Percentiles rank a stretch among this genome's conserved stretches.
phyloP scores from a whole-genome alignment of 768 basidiomycete species.

The Gautieria morchelliformis region DNA sequence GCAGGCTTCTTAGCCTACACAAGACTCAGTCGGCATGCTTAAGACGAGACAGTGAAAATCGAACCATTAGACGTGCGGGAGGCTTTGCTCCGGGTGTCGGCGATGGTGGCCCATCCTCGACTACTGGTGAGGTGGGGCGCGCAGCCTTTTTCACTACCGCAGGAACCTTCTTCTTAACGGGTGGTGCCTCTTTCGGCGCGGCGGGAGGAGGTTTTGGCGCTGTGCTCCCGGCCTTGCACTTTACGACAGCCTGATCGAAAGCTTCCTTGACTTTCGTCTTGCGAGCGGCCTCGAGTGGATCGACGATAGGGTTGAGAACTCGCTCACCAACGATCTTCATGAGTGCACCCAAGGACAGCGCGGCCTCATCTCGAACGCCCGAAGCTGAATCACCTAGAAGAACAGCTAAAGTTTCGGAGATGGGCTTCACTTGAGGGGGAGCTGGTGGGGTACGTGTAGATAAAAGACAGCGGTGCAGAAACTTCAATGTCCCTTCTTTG shows the following conservation, averaged over 20 bases:
- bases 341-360: conserved; percentile 74
- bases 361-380: conserved; percentile 85
- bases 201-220: conserved; percentile 30
- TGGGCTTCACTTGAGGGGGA: conserved; percentile 66
- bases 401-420: conserved; percentile 65
- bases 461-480: conserved; percentile 69
- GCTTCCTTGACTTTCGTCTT: conserved; percentile 93
- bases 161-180: conserved; percentile 18
- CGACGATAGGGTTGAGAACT: conserved; percentile 78
- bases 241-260: conserved; percentile 85
- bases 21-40: not conserved
- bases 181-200: conserved; percentile 29
- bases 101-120: conserved; percentile 22
- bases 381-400: conserved; percentile 85
- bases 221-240: conserved; percentile 62
- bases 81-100: conserved; percentile 42
- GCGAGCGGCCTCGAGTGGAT: conserved; percentile 75
- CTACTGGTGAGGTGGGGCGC: conserved; percentile 10
- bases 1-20: not conserved
- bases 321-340: conserved; percentile 98
- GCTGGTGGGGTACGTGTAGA: conserved; percentile 61
- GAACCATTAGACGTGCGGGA: conserved; percentile 37
- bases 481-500: conserved; percentile 86
- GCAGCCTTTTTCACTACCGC: conserved; percentile 11
- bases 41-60: conserved; percentile 7